Base-by-base conservation (phyloP, 1,284 basidiomycete species). In the Laetiporus sulphureus region DNA sequence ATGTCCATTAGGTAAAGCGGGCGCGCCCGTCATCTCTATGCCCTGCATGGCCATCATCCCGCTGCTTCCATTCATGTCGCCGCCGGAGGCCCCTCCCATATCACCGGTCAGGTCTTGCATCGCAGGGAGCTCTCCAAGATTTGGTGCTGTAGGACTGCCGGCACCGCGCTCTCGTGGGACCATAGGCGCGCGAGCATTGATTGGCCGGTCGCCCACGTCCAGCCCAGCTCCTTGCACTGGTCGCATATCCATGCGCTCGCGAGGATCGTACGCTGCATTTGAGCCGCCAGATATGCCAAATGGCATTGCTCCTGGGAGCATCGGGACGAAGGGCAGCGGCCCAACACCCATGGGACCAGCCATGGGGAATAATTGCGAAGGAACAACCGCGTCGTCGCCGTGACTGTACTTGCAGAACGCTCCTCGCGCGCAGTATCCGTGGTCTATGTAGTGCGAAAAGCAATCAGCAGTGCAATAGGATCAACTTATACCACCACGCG, bases 341-440 rank as follows among this genome's bases (percentile, higher is more conserved):
- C 52, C 59, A 10, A 53, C 44, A 35, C 60, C 50, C 42, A 57
- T 49, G 16, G 57, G 38, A 23, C 64, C 66, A 45, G 66, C 71
- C 68, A 81, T 73, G 12, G 77, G 71, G 50, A 79, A 83, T 20
- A 85, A 53, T 47, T 79, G 78, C 0, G 71, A 69, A 0, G 84
- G 85, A 5, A 86, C 67, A 38, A 90, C 77, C 19, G 85, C 84
- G 56, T 87, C 83, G 2, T 85, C 84, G 24, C 86, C 89, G 56
- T 98, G 94, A 52, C 89, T 91, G 61, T 79, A 97, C 59, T 90
- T 91, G 73, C 94, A 98, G 47, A 74, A 75, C n/a, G 76, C 82
- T 29, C 94, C 94, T 21, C 93, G 81, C 38, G 89, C 78, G 57
- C 94, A 98, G 62, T 83, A 96, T 2, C 94, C 91, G 49, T 81